Base-by-base conservation (phyloP, 108 stramenopile genomes). In the Conticribra weissflogii region DNA sequence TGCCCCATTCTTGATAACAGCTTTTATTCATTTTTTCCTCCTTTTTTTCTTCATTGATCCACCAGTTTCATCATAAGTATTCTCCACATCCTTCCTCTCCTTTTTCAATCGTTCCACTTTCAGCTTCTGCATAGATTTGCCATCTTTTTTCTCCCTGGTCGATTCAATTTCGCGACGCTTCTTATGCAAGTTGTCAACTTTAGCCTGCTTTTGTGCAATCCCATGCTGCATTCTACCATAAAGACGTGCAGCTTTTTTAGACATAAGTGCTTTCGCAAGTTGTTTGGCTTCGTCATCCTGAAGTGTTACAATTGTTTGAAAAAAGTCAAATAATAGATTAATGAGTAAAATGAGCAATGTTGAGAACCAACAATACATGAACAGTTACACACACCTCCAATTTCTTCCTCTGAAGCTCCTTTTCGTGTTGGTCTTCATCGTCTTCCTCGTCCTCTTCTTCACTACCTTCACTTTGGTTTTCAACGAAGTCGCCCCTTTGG, bases 161-260 rank as follows among this genome's bases (percentile, higher is more conserved):
- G 30, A 68, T 61, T 92, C 92, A 27, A 94, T 76, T 33, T 89
- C 88, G 59, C 83, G 79, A 16, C 97, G 81, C 33, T 89, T 86
- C 45, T 64, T 71, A 58, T 88, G 74, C 24, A 98, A 72, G 49
- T 59, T 72, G n/a, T 96, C 93, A 18, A 95, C 90, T 66, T 86
- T 87, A 0, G 85, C 90, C 31, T 96, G 74, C 71, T 95, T 93
- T 55, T 87, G 64, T 15, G 85, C 72, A 64, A 96, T 86, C 18
- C 97, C 97, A 74, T 95, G 90, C 63, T 98, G 96, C 97, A 98
- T 98, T 59, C 90, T 81, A 34, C 81, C 83, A 56, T 98, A 98
- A 52, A 98, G 78, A 49, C 91, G 81, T n/a, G 88, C 67, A 36
- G 95, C 94, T 74, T 98, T 98, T 46, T 93, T 90, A 55, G 85